Evolutionary conservation across 441 rosid genomes (phyloP).

Genomic region (Capsella rubella): DNA sequence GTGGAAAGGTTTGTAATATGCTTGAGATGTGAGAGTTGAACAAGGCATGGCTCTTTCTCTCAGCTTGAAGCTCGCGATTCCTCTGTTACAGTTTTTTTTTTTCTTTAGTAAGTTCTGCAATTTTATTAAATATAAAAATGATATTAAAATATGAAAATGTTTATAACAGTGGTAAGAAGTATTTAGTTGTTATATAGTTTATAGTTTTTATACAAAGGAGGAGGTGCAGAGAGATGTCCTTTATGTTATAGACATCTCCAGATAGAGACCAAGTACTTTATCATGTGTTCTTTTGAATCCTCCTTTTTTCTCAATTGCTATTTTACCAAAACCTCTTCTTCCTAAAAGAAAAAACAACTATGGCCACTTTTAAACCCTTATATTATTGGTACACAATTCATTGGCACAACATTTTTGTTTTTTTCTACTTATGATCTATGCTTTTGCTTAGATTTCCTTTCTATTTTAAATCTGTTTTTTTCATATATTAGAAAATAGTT

Average conservation of each 20-base stretch:
- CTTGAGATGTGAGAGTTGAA: constrained; percentile 49
- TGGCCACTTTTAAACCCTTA: background rate
- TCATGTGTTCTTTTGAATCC: background rate
- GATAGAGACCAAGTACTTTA: constrained; percentile 30
- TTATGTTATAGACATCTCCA: constrained; percentile 16
- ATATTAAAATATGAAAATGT: constrained; percentile 11
- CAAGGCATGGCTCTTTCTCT: constrained; percentile 41
- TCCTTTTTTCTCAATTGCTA: background rate
- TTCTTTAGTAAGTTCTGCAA: background rate
- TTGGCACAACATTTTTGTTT: too few relatives aligned
- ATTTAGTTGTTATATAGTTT: background rate
- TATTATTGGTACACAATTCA: background rate
- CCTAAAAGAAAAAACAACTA: background rate
- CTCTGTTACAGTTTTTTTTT: constrained; percentile 44
- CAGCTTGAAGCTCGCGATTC: constrained; percentile 56
- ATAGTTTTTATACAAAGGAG: too few relatives aligned
- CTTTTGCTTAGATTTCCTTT: too few relatives aligned
- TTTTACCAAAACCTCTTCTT: background rate
- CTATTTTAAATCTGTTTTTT: too few relatives aligned
- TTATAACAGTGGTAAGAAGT: background rate
- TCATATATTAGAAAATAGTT: too few relatives aligned
- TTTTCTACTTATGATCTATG: too few relatives aligned
- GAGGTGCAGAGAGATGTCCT: constrained; percentile 19
- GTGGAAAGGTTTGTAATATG: constrained; percentile 1
- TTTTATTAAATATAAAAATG: background rate